Evolutionary conservation across 352 stramenopile species (phyloP).

Genomic region (Phytopythium cucurbitacearum): DNA sequence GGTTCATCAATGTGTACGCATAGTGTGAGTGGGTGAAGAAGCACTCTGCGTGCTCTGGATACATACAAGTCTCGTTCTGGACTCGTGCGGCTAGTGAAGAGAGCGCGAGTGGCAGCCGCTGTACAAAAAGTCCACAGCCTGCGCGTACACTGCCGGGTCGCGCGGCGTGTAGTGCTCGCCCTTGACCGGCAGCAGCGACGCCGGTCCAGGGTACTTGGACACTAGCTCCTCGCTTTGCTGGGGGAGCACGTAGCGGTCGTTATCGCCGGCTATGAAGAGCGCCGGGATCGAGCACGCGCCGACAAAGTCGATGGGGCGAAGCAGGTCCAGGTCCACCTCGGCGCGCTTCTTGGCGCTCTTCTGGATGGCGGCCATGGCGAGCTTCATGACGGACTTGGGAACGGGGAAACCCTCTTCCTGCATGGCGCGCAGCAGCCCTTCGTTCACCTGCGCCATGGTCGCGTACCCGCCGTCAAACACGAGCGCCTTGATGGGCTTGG

Average conservation of each 20-base stretch:
- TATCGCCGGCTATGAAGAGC: conserved; percentile 57
- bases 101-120: conserved; percentile 27
- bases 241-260: conserved; percentile 62
- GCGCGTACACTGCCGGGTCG: conserved; percentile 33
- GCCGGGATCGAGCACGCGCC: conserved; percentile 63
- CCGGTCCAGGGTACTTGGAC: conserved; percentile 51
- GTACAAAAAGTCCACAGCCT: conserved; percentile 67
- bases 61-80: no score
- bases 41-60: no score
- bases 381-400: conserved; percentile 65
- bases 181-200: conserved; percentile 45
- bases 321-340: conserved; percentile 60
- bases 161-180: conserved; percentile 64
- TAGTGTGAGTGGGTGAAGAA: no score
- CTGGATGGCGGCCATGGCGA: conserved; percentile 57
- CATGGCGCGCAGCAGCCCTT: conserved; percentile 55
- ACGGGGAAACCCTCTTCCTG: conserved; percentile 72
- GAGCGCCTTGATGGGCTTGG: conserved; percentile 67
- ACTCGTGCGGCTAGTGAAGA: conserved; percentile 17
- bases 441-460: conserved; percentile 60
- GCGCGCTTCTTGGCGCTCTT: conserved; percentile 76
- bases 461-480: conserved; percentile 75
- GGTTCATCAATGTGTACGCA: no score
- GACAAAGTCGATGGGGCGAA: conserved; percentile 73
- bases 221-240: conserved; percentile 68